These are phyloP conservation scores for Nissolia schottii DNA, from an alignment of 306 rosid genomes.

Conservation along the genomic window DNA sequence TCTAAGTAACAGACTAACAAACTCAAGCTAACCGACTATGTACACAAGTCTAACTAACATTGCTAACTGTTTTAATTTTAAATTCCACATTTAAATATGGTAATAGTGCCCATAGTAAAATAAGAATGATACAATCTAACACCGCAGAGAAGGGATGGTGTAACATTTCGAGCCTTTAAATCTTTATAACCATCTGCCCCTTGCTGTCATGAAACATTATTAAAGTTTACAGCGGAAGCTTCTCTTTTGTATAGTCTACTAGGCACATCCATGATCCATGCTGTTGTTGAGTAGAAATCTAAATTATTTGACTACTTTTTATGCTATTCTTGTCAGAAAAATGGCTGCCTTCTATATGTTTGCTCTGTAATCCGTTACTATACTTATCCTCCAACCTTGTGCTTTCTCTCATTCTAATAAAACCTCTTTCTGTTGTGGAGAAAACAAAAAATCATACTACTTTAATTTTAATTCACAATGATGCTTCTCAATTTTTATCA, in stretches of 20 bases:
- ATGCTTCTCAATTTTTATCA: conserved; percentile 7
- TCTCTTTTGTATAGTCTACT: not conserved
- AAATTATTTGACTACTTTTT: not conserved
- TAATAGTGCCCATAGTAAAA: too few species aligned
- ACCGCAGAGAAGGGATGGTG: too few species aligned
- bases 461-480: not conserved
- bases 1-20: too few species aligned
- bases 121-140: too few species aligned
- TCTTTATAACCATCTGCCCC: not conserved
- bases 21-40: too few species aligned
- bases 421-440: not conserved
- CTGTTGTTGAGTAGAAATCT: not conserved
- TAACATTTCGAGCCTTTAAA: not conserved
- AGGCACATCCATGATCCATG: not conserved
- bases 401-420: too few species aligned
- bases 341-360: too few species aligned
- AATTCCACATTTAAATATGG: too few species aligned
- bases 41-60: too few species aligned
- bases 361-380: not conserved
- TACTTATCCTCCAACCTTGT: too few species aligned
- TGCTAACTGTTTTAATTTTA: too few species aligned
- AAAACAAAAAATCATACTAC: too few species aligned
- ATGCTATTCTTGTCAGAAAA: not conserved
- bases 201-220: not conserved
- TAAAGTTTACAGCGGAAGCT: not conserved